Percentiles rank a stretch among this genome's conserved stretches.
These are phyloP conservation scores for Paracoccidioides lutzii DNA, from an alignment of 2,329 filamentous ascomycete species.

Conservation along the genomic window DNA sequence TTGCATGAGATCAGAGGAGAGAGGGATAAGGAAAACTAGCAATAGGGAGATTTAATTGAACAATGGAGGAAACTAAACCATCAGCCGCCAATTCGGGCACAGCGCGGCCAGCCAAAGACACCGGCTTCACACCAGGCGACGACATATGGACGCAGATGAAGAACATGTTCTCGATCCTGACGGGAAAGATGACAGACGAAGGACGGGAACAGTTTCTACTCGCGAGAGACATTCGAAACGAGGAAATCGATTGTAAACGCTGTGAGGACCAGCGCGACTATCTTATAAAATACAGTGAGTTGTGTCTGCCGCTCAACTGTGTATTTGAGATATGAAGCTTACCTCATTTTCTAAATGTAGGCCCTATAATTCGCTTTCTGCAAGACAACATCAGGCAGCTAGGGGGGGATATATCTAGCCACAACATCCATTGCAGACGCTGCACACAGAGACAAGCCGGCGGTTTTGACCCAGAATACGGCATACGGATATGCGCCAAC, in stretches of 20 bases:
- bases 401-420: constrained; percentile 58
- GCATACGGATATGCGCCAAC: constrained; percentile 88
- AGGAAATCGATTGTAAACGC: constrained; percentile 62
- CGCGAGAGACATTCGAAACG: constrained; percentile 60
- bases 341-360: constrained; percentile 17
- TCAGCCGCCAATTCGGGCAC: constrained; percentile 3
- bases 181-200: constrained; percentile 55
- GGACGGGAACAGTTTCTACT: constrained; percentile 65
- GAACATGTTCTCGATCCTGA: constrained; percentile 74
- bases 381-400: constrained; percentile 66
- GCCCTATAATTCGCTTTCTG: constrained; percentile 77
- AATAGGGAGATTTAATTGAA: not conserved
- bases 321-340: not conserved
- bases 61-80: constrained; percentile 20
- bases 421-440: constrained; percentile 70
- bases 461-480: constrained; percentile 74
- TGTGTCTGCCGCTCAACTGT: too few species aligned
- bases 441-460: constrained; percentile 63
- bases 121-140: constrained; percentile 28
- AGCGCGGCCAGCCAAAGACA: constrained; percentile 20
- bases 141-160: constrained; percentile 49
- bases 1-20: too few species aligned
- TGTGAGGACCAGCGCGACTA: constrained; percentile 77
- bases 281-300: constrained; percentile 59
- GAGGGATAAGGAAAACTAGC: too few species aligned